phyloP scores from a whole-genome alignment of 768 basidiomycete species.

The Saitozyma podzolica region DNA sequence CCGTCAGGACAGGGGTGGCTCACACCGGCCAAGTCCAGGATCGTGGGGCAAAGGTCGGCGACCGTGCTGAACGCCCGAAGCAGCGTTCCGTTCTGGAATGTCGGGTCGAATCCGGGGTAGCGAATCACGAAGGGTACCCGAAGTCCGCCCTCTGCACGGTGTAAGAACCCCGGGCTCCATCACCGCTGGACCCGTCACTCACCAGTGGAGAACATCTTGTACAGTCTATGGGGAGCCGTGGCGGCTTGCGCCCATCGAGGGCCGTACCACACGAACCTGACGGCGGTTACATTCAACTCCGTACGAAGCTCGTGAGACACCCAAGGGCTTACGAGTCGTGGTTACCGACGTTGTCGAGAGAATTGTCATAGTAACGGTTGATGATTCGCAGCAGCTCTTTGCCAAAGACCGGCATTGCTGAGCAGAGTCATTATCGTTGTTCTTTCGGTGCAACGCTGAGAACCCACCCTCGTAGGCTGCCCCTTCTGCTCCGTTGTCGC shows the following conservation, averaged over 20 bases:
- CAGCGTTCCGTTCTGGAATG: background rate
- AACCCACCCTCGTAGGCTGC: background rate
- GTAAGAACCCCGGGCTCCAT: background rate
- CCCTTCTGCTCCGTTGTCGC: constrained; percentile 39
- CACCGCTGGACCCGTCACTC: background rate
- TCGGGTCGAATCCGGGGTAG: constrained; percentile 7
- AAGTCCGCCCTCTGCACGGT: constrained; percentile 17
- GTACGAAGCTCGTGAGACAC: too few species aligned
- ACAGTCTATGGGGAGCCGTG: constrained; percentile 29
- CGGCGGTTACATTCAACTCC: too few species aligned
- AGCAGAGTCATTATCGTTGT: background rate
- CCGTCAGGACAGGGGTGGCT: background rate
- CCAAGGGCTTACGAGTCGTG: constrained; percentile 1
- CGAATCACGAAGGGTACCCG: constrained; percentile 29
- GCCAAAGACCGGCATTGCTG: constrained; percentile 3
- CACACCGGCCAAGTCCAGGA: constrained; percentile 12
- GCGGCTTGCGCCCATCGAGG: constrained; percentile 34
- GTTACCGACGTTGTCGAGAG: constrained; percentile 34
- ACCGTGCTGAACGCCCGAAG: constrained; percentile 24
- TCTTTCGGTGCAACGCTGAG: too few species aligned
- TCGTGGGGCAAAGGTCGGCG: constrained; percentile 36
- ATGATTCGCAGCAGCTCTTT: constrained; percentile 16
- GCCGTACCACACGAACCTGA: constrained; percentile 11
- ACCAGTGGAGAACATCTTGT: constrained; percentile 15
- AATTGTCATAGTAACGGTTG: constrained; percentile 35